Percentiles rank a stretch among this genome's conserved stretches.
phyloP scores from a whole-genome alignment of 371 early-diverging fungal genomes.

The Rhizoclosmatium hyalinum region DNA sequence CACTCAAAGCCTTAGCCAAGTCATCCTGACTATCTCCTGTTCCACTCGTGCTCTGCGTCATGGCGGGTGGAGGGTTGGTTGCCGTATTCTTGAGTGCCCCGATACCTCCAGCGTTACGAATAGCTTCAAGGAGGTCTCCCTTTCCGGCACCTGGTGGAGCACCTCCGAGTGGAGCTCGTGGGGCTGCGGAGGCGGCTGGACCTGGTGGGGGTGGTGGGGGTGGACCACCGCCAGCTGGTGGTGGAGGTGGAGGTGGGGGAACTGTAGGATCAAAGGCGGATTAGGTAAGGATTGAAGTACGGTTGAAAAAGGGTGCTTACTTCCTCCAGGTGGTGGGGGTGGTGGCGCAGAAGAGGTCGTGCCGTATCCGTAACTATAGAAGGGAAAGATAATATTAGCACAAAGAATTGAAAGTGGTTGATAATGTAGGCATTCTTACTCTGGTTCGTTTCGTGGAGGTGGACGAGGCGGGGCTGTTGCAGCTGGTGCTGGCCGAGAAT shows the following conservation, averaged over 20 bases:
- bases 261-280: background rate
- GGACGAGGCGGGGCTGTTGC: slow-evolving; percentile 28
- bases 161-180: slow-evolving; percentile 21
- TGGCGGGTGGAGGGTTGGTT: slow-evolving; percentile 17
- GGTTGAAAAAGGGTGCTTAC: slow-evolving; percentile 8
- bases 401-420: background rate
- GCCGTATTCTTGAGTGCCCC: slow-evolving; percentile 27
- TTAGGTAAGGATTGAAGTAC: slow-evolving; percentile 37
- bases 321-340: slow-evolving; percentile 14
- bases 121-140: slow-evolving; percentile 36
- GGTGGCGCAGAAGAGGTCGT: slow-evolving; percentile 12
- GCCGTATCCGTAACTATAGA: slow-evolving; percentile 16
- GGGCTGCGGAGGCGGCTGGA: slow-evolving; percentile 11
- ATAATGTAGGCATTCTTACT: no score
- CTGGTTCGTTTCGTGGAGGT: background rate
- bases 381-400: background rate
- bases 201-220: slow-evolving; percentile 42
- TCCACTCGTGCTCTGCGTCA: slow-evolving; percentile 21
- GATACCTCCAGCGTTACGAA: slow-evolving; percentile 42
- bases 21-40: slow-evolving; percentile 30
- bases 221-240: background rate
- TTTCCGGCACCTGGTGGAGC: slow-evolving; percentile 22
- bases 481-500: slow-evolving; percentile 15
- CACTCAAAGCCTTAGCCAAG: slow-evolving; percentile 42
- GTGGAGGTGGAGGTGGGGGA: slow-evolving; percentile 16